A percentile compares a stretch with the other conserved stretches of the same genome.
These are phyloP conservation scores for Xylaria sp. DNA, from an alignment of 2,329 filamentous ascomycete species.

Conservation along the genomic window DNA sequence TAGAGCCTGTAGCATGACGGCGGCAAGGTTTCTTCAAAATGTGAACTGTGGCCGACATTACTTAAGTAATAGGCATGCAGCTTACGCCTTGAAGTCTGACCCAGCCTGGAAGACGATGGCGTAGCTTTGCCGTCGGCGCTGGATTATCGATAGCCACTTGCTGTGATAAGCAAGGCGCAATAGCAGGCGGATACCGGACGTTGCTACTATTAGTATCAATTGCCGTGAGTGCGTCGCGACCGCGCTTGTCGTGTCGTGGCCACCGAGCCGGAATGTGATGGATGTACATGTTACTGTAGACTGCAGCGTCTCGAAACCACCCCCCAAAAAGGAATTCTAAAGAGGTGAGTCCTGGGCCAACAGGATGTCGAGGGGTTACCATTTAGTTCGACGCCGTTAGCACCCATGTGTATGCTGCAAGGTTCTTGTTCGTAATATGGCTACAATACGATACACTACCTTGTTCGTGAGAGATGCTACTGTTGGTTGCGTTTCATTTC, in stretches of 20 bases:
- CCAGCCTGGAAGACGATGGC: neutral
- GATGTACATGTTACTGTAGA: no score
- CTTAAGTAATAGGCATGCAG: no score
- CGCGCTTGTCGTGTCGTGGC: no score
- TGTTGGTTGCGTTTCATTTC: constrained; percentile 26
- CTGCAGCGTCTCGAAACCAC: neutral
- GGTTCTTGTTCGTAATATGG: constrained; percentile 17
- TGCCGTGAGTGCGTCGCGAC: no score
- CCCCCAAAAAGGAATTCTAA: constrained; percentile 6
- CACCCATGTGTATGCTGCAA: no score
- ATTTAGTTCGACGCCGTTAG: constrained; percentile 8
- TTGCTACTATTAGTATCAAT: no score
- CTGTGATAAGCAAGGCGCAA: neutral
- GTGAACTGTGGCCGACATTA: neutral
- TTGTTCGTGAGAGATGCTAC: constrained; percentile 17
- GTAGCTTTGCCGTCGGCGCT: no score
- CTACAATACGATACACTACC: no score
- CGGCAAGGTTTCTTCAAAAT: neutral
- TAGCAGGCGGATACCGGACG: no score
- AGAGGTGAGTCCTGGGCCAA: constrained; percentile 12
- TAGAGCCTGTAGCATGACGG: neutral
- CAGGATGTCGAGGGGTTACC: constrained; percentile 18
- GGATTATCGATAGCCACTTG: neutral
- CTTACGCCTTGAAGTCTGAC: no score
- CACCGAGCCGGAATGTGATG: neutral